Percentiles rank a stretch among this genome's conserved stretches.
These are phyloP conservation scores for Solanum infundibuliforme DNA, from an alignment of 257 asterid genomes.

Conservation along the genomic window DNA sequence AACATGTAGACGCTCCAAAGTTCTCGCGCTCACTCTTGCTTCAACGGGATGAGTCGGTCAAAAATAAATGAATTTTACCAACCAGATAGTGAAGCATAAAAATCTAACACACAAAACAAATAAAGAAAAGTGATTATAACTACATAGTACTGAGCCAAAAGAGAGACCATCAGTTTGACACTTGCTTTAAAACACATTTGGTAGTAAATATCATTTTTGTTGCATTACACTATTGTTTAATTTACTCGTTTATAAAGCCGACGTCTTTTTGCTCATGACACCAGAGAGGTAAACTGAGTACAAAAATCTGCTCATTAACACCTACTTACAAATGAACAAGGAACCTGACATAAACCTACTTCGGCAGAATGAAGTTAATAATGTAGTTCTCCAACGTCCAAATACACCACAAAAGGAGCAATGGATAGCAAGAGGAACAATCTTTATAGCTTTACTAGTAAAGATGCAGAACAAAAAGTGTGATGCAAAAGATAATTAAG, in stretches of 20 bases:
- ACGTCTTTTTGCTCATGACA: no score
- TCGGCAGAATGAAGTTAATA: background rate
- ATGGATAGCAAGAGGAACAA: conserved; percentile 28
- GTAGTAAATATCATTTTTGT: no score
- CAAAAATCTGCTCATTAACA: background rate
- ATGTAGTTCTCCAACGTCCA: conserved; percentile 20
- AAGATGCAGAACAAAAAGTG: background rate
- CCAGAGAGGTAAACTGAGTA: background rate
- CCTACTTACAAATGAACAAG: background rate
- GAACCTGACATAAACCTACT: background rate
- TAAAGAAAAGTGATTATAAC: no score
- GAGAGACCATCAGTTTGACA: no score
- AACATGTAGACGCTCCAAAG: background rate
- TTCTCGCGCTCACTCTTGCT: background rate
- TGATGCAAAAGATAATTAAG: background rate
- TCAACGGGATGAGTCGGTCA: background rate
- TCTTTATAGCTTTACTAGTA: conserved; percentile 9
- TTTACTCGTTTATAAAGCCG: no score
- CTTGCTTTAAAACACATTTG: no score
- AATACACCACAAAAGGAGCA: background rate
- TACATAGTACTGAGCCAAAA: no score
- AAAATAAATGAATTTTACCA: background rate
- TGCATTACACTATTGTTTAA: no score
- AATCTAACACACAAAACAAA: no score
- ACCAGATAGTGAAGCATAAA: no score